These are phyloP conservation scores for Porodaedalea pini DNA, from an alignment of 1,284 basidiomycete genomes.

Conservation along the genomic window DNA sequence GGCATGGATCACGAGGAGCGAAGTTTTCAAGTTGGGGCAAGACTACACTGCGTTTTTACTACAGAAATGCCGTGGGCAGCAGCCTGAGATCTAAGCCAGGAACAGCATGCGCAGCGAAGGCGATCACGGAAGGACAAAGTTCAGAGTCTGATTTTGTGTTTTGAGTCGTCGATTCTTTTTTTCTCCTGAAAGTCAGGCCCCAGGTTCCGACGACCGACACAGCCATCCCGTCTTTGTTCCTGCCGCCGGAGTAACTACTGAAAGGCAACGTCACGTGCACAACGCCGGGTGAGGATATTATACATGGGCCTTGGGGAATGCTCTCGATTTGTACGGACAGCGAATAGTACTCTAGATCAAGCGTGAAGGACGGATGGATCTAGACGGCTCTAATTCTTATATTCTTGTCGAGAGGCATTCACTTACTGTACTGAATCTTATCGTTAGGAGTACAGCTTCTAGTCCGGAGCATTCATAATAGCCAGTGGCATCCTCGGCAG, in stretches of 20 bases:
- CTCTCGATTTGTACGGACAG: no score
- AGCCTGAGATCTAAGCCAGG: neutral
- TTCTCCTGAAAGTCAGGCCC: slow-evolving; percentile 20
- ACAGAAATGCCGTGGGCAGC: neutral
- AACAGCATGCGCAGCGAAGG: neutral
- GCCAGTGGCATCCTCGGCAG: no score
- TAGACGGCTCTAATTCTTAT: no score
- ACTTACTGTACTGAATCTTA: no score
- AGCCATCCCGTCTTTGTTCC: slow-evolving; percentile 4
- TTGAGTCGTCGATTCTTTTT: slow-evolving; percentile 5
- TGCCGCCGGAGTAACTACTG: neutral
- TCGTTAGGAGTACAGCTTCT: no score
- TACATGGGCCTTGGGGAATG: no score
- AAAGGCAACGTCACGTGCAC: neutral
- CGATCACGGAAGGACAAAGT: neutral
- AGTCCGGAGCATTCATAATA: no score
- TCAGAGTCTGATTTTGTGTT: neutral
- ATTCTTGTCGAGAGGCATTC: no score
- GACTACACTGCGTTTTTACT: neutral
- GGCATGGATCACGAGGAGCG: no score
- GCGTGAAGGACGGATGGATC: no score
- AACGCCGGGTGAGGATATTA: no score
- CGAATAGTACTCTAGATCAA: no score
- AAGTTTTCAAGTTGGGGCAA: neutral
- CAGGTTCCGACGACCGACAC: slow-evolving; percentile 6